These are phyloP conservation scores for Cucurbita argyrosperma DNA, from an alignment of 306 rosid genomes.

Conservation along the genomic window DNA sequence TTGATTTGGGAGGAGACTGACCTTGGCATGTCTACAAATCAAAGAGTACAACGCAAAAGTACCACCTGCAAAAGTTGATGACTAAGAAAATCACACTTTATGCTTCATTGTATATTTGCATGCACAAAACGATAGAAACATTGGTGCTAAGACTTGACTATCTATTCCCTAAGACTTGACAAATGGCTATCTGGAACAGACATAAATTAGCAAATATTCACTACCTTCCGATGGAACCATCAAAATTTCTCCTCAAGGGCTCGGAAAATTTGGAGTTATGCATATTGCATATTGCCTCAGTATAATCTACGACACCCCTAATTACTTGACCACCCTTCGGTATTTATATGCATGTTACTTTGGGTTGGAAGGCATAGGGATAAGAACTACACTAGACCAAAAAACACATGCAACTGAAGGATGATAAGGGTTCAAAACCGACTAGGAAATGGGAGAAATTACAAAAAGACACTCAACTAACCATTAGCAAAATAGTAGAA, in stretches of 20 bases:
- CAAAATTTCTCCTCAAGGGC: neutral
- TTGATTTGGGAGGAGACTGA: slow-evolving; percentile 96
- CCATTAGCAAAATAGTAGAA: neutral
- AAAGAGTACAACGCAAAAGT: slow-evolving; percentile 96
- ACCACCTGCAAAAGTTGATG: slow-evolving; percentile 58
- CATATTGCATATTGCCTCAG: neutral
- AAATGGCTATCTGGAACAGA: neutral
- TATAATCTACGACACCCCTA: neutral
- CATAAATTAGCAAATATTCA: neutral
- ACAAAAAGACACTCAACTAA: neutral
- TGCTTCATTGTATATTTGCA: neutral
- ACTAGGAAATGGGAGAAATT: neutral
- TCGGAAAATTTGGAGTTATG: neutral
- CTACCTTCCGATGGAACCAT: neutral
- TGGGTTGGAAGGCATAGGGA: neutral
- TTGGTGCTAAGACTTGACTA: neutral
- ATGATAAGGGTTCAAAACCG: neutral
- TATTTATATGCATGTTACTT: neutral
- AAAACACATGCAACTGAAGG: neutral
- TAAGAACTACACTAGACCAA: neutral
- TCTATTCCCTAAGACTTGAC: neutral
- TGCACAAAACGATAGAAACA: neutral
- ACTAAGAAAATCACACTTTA: neutral
- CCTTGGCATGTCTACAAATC: slow-evolving; percentile 99
- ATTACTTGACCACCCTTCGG: neutral